Evolutionary conservation across 2,329 filamentous ascomycete species (phyloP).

Genomic region (Penicillium frequentans): DNA sequence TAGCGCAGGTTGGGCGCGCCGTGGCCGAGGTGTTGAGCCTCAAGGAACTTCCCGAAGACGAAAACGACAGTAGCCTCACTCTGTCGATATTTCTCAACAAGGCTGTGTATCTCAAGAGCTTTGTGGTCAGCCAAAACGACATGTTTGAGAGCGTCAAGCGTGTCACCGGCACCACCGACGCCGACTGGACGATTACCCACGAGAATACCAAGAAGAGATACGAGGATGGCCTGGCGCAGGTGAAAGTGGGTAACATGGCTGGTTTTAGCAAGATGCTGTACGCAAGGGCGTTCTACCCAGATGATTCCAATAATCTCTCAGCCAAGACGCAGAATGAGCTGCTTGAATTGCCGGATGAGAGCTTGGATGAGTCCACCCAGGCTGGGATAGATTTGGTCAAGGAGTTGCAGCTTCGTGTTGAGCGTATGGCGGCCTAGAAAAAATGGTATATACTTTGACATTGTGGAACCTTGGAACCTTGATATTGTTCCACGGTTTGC

Average conservation of each 20-base stretch:
- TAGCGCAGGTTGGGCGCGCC: constrained; percentile 56
- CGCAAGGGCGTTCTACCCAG: constrained; percentile 52
- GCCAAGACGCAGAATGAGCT: constrained; percentile 52
- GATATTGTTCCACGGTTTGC: no score
- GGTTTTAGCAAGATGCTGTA: constrained; percentile 58
- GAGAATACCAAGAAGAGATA: constrained; percentile 52
- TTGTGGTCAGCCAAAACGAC: constrained; percentile 61
- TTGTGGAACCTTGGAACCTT: no score
- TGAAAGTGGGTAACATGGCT: constrained; percentile 45
- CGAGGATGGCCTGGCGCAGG: constrained; percentile 45
- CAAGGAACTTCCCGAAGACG: constrained; percentile 41
- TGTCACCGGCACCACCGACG: constrained; percentile 57
- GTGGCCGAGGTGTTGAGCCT: constrained; percentile 55
- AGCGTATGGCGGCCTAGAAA: constrained; percentile 26
- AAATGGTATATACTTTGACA: no score
- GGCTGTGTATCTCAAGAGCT: constrained; percentile 55
- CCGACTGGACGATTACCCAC: constrained; percentile 60
- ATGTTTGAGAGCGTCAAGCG: constrained; percentile 64
- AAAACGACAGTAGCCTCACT: constrained; percentile 36
- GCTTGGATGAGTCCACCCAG: constrained; percentile 58
- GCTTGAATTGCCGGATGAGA: constrained; percentile 60
- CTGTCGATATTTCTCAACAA: constrained; percentile 51
- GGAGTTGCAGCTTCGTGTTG: constrained; percentile 23
- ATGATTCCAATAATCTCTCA: constrained; percentile 44
- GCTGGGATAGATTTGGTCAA: constrained; percentile 49